Base-by-base conservation (phyloP, 768 basidiomycete species). In the Kwoniella heveanensis region DNA sequence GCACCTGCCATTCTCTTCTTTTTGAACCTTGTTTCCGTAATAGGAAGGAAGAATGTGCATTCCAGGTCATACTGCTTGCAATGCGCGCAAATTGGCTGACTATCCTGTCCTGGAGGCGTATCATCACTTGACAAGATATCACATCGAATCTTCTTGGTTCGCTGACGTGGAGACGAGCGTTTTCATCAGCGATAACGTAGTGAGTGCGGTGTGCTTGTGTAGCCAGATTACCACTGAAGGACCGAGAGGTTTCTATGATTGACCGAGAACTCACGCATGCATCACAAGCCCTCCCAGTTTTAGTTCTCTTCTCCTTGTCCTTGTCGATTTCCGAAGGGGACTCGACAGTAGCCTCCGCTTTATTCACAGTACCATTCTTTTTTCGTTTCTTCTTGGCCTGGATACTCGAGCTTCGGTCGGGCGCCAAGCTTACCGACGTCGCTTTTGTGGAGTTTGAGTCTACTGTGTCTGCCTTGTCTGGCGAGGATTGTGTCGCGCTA, bases 21-120 rank as follows among this genome's bases (percentile, higher is more conserved):
- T 83, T 97, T 97, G 85, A 97, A 99, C 21, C 96, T 88, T 0
- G 96, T 99, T 80, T 98, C 96, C 10, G 95, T 92, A 71, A 99
- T 99, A 44, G 96, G 96, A 13, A 98, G 86, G 83, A 96, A 95
- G 82, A 94, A 96, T 5, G 94, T 96, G 79, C 95, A 96, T 68
- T 95, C 92, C 70, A 93, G 91, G 48, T 86, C 85, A 73, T 92
- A 92, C 77, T 92, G 91, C 75, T 91, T 90, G 85, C 95, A 98
- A 79, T 97, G 94, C 71, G 92, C 90, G 77, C 93, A 97, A 53
- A 90, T 75, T 19, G 90, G 87, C 0, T 90, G 89, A 15, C 44
- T 55, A 3, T 65, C 66, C n/a, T 22, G 49, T 19, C 25, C 64
- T 15, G 50, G 91, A 89, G 53, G 85, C 79, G 71, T 17, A 1